Base-by-base conservation (phyloP, 441 rosid genomes). In the Dalechampia spathulata region DNA sequence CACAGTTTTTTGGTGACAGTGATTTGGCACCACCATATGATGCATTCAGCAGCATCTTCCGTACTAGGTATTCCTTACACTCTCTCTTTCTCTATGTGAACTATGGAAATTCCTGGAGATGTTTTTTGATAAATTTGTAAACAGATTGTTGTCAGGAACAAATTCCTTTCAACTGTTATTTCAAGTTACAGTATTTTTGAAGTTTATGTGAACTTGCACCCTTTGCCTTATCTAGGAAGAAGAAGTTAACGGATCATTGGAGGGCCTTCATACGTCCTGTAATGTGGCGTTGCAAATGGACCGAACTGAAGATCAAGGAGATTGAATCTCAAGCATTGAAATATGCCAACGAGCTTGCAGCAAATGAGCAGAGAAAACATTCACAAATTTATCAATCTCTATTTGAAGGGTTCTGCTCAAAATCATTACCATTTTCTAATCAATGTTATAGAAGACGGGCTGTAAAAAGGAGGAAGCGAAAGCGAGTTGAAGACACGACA, bases 231-330 rank as follows among this genome's bases (percentile, higher is more conserved):
- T 41, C 22, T 53, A 88, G 99, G 81, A 93, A 87, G 85, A 92
- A 86, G 82, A 90, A 75, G 83, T 63, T 92, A 75, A 84, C 94
- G 37, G 70, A 72, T 75, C 90, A 87, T 58, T 90, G 96, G 93
- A 87, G 79, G 77, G 80, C 55, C 63, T 93, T 85, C 63, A 78
- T 85, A 61, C 74, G 68, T 44, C 99, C 99, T 58, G 72, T 93
- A 49, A 85, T 78, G 95, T 89, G 96, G 97, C 87, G 89, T 42
- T 85, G 93, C 83, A 85, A 87, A 72, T 89, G 96, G 97, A 57
- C 81, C 16, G 96, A 92, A 69, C 66, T 85, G 66, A 82, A 76
- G 72, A 82, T 89, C 38, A 85, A 75, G 63, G 85, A 86, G 68
- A 70, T 87, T 19, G 84, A 82, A 57, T 78, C 81, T 57, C 90